Evolutionary conservation across 441 rosid genomes (phyloP), one percentile per base, ranked within the genome.

Genomic region (Pelargonium fulgidum): DNA sequence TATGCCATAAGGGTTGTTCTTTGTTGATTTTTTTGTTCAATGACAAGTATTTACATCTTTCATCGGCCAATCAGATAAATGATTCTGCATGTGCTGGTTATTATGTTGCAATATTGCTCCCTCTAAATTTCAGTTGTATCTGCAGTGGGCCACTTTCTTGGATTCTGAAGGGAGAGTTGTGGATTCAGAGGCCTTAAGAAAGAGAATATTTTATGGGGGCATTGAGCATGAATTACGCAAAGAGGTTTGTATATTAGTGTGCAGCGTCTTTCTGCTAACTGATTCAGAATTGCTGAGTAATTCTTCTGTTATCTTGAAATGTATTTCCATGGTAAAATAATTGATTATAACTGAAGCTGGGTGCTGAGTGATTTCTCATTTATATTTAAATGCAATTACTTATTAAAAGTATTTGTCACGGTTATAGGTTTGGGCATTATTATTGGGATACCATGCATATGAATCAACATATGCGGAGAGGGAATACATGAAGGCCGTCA

Each of bases 201-300:
- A 84, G 79, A 91, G 97, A 84, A 83, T 95, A 73, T 92, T 92
- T 82, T 92, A 90, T 76, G 99, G 99, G 70, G 99, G 98, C 81
- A 82, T 89, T 77, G 97, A 90, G 66, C 91, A 83, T 78, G 58
- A 75, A 70, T 72, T 88, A 70, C 85, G 96, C 63, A 92, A 71
- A 83, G 91, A 90, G 98, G 99, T 92, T 66, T 76, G 81, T 74
- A 70, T 77, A 75, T 61, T 73, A 7, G 3, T 68, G 20, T 75
- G 24, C 62, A 17, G 10, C 22, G 2, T 7, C 64, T 9, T n/a
- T 29, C 29, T 58, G 62, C 4, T 58, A 58, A 19, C 29, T 16
- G 62, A 58, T 58, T 3, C 13, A 58, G 24, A 19, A 61, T 33
- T 61, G 64, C 36, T 61, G 24, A 61, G 36, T 3, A 61, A 61